Base-by-base conservation (phyloP, 1,139 yeast genomes). In the Diutina siamensis region DNA sequence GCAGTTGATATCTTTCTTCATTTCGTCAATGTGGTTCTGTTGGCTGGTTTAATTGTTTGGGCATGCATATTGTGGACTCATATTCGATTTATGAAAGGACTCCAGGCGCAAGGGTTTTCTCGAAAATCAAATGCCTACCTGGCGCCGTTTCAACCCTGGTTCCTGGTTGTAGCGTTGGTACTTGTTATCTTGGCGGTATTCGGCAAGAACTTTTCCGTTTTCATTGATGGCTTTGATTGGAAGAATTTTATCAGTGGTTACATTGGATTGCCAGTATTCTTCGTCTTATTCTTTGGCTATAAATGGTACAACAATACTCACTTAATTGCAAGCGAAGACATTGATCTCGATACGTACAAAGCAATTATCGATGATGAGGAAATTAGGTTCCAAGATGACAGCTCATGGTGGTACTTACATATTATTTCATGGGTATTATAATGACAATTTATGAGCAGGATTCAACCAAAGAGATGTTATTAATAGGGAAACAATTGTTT, bases 121-220 rank as follows among this genome's bases (percentile, higher is more conserved):
- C 61, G 62, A 52, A 59, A 63, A 52, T 56, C 45, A 21, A 67
- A 64, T 46, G 72, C 76, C n/a, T 83, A 80, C 64, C 63, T 60
- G 46, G 77, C 86, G 20, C 86, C 87, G 44, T 67, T 76, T 46
- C 85, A 80, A 61, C 86, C 86, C 48, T 80, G n/a, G n/a, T n/a
- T n/a, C n/a, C n/a, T n/a, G n/a, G n/a, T n/a, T n/a, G n/a, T n/a
- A n/a, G n/a, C n/a, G n/a, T n/a, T n/a, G n/a, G n/a, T n/a, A n/a
- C n/a, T n/a, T n/a, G n/a, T n/a, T n/a, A n/a, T n/a, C n/a, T n/a
- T n/a, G n/a, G n/a, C n/a, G n/a, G n/a, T n/a, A n/a, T n/a, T n/a
- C n/a, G n/a, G n/a, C 31, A 27, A 27, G 12, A 27, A 27, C 31
- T 27, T 27, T 27, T 8, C 31, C 31, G 31, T 8, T 12, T 27